Conservation (phyloP, 805 yeast species). For the Saturnispora saitoi region DNA sequence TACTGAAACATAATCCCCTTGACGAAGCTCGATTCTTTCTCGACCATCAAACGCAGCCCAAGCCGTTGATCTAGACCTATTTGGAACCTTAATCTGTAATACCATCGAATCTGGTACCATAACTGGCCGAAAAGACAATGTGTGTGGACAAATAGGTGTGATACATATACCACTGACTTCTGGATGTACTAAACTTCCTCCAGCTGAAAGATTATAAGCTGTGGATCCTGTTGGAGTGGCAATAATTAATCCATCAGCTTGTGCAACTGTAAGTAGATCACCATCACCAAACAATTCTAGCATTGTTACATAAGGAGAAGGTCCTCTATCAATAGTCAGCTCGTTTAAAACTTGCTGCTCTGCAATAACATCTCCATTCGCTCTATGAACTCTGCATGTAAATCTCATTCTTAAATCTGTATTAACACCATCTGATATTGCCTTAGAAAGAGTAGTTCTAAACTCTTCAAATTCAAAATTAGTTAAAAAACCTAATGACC, state of each 20-base stretch:
- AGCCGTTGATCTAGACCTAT: slow-evolving; percentile 75
- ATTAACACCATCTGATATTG: slow-evolving; percentile 62
- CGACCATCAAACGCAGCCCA: slow-evolving; percentile 98
- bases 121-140: slow-evolving; percentile 86
- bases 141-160: slow-evolving; percentile 95
- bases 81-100: slow-evolving; percentile 72
- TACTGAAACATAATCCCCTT: slow-evolving; percentile 80
- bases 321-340: slow-evolving; percentile 87
- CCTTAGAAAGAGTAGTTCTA: slow-evolving; percentile 45
- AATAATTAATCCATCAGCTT: slow-evolving; percentile 87
- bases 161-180: slow-evolving; percentile 87
- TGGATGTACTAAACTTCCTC: slow-evolving; percentile 92
- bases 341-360: slow-evolving; percentile 83
- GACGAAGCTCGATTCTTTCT: slow-evolving; percentile 66
- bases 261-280: slow-evolving; percentile 75
- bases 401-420: slow-evolving; percentile 82
- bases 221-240: slow-evolving; percentile 97
- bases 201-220: slow-evolving; percentile 91
- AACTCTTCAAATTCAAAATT: slow-evolving; percentile 75
- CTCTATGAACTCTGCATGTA: slow-evolving; percentile 62
- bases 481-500: slow-evolving; percentile 88
- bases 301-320: slow-evolving; percentile 85
- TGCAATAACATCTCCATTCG: slow-evolving; percentile 45
- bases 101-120: slow-evolving; percentile 89
- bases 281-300: slow-evolving; percentile 86